Evolutionary conservation across 1,284 basidiomycete genomes (phyloP), one percentile per base, ranked within the genome.

Genomic region (Moesziomyces parantarcticus): DNA sequence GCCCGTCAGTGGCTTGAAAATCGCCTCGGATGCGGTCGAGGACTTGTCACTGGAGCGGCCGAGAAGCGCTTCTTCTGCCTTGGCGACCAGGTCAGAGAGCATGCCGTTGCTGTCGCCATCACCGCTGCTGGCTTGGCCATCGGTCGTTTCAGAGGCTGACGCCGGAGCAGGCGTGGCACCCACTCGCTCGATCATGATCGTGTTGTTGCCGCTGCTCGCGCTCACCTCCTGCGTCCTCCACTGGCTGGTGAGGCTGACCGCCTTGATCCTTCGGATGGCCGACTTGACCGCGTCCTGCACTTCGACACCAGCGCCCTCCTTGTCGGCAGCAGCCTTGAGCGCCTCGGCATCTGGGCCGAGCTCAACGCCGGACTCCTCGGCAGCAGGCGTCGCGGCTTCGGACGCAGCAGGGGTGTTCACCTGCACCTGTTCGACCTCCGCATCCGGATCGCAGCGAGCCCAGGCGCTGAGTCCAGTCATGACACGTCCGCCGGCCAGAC

Each of bases 401-500:
- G 36, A 39, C 5, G 14, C 36, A 16, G 18, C 42, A 29, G 41
- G 13, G 13, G 32, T 36, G 29, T 34, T 32, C 20, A 66, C 26
- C 20, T 72, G 54, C 11, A 61, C 50, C 50, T 55, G 58, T 21
- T 71, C 55, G 0, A 68, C 50, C 25, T 71, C 57, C 1, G 58
- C 70, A 40, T 70, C 66, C 3, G 73, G 69, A 40, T 76, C 80
- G 50, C 76, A 79, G 34, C 80, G 57, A 22, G 72, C 72, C 76
- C 83, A 85, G 20, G 85, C 85, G 20, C 76, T 76, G 45, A 85
- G 68, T 18, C 85, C 85, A 0, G 85, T 85, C 76, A 83, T 84
- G n/a, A 86, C 85, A 21, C 85, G 61, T 1, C 85, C 85, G 14
- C 85, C 85, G 0, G 85, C 85, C 21, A 86, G 67, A 9, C 68